These are phyloP conservation scores for Acarospora socialis DNA, from an alignment of 2,329 filamentous ascomycete species.

Conservation along the genomic window DNA sequence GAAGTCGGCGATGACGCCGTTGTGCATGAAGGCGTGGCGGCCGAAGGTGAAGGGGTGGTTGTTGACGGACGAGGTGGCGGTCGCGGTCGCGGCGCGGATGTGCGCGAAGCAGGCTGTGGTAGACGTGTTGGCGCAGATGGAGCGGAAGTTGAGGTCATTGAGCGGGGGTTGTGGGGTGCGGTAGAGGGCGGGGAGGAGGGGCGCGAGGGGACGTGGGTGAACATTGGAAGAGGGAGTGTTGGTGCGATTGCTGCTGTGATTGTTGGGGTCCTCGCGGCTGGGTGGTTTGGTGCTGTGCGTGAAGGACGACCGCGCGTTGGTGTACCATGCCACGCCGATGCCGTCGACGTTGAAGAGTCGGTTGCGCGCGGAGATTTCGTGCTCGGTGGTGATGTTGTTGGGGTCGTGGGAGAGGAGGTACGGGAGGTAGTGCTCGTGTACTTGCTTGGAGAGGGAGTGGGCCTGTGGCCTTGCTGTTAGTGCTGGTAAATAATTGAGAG, in stretches of 20 bases:
- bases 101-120: conserved; percentile 38
- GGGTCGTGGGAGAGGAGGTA: conserved; percentile 36
- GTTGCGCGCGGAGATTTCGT: conserved; percentile 35
- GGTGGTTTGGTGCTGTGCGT: conserved; percentile 5
- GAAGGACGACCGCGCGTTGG: conserved; percentile 29
- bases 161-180: conserved; percentile 37
- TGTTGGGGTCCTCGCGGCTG: too few species aligned
- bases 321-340: conserved; percentile 42
- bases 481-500: conserved; percentile 11
- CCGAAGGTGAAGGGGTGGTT: conserved; percentile 43
- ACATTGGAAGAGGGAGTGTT: conserved; percentile 15
- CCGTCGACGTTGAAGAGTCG: conserved; percentile 41
- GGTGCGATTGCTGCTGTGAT: conserved; percentile 14
- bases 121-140: conserved; percentile 37
- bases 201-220: conserved; percentile 15
- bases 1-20: conserved; percentile 37
- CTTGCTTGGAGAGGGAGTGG: conserved; percentile 31
- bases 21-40: conserved; percentile 42
- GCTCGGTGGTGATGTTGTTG: too few species aligned
- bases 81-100: conserved; percentile 37
- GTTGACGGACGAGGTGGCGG: conserved; percentile 35
- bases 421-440: conserved; percentile 40
- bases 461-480: conserved; percentile 10
- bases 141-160: conserved; percentile 40
- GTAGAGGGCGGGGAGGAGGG: conserved; percentile 35